phyloP scores from a whole-genome alignment of 78 protist species.

The Polysphondylium violaceum region DNA sequence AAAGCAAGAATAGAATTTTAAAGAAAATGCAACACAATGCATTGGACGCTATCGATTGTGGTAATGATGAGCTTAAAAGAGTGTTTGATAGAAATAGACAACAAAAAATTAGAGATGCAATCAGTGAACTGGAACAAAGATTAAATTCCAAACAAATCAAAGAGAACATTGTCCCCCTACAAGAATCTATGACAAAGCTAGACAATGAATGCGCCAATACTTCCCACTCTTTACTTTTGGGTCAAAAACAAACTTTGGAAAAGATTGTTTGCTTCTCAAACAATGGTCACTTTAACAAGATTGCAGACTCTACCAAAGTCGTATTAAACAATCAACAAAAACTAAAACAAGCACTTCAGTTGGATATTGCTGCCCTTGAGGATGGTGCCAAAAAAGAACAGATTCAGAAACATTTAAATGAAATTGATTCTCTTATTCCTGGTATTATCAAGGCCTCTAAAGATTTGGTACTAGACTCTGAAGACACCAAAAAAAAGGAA shows the following conservation, averaged over 20 bases:
- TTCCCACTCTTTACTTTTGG: too few relatives aligned
- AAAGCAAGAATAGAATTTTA: background rate
- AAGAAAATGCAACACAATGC: background rate
- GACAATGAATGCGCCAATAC: slow-evolving; percentile 1
- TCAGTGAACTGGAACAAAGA: slow-evolving; percentile 21
- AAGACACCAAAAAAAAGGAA: slow-evolving; percentile 33
- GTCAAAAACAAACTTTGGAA: background rate
- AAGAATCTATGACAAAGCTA: slow-evolving; percentile 1
- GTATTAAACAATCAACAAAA: background rate
- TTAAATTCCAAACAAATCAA: background rate
- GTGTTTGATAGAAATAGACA: slow-evolving; percentile 19
- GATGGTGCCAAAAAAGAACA: background rate
- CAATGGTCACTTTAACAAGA: slow-evolving; percentile 3
- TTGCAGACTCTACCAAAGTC: background rate
- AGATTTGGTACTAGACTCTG: slow-evolving; percentile 1
- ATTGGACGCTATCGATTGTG: background rate
- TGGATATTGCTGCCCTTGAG: background rate
- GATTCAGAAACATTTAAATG: background rate
- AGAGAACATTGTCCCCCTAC: too few relatives aligned
- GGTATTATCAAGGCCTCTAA: slow-evolving; percentile 32
- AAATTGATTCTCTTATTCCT: slow-evolving; percentile 32
- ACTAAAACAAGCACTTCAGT: slow-evolving; percentile 32
- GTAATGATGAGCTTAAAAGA: background rate
- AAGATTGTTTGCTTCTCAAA: background rate
- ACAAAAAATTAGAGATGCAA: slow-evolving; percentile 34